Conservation (phyloP, 306 rosid genomes). For the Trichosanthes truncata region DNA sequence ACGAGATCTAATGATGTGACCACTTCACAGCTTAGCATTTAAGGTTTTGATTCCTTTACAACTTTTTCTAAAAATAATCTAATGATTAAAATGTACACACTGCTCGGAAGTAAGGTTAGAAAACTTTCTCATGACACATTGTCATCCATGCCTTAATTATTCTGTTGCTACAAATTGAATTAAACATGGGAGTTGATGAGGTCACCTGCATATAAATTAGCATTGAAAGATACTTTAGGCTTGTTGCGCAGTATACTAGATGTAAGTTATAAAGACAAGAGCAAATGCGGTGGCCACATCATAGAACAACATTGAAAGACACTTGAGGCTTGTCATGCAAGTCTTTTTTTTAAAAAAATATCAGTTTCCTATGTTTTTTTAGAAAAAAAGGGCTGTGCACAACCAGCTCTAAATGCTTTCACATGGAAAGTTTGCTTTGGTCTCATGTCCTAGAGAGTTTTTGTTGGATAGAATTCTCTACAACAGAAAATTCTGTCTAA, state of each 20-base stretch:
- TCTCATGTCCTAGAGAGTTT: background rate
- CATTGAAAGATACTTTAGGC: background rate
- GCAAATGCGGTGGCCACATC: background rate
- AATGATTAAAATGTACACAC: background rate
- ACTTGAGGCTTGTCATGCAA: background rate
- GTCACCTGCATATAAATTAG: background rate
- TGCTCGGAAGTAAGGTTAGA: background rate
- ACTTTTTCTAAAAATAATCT: background rate
- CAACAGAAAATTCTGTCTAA: background rate
- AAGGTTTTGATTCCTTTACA: background rate
- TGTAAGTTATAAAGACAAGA: background rate
- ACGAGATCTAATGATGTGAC: background rate
- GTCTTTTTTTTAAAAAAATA: background rate
- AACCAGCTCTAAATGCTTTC: background rate
- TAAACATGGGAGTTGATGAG: background rate
- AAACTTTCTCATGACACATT: background rate
- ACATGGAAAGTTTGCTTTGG: background rate
- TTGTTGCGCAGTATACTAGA: background rate
- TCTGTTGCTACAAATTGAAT: background rate
- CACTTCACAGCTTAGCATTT: constrained; percentile 3
- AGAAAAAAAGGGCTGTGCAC: background rate
- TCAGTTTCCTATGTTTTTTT: background rate
- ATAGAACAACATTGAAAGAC: background rate
- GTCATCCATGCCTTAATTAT: background rate
- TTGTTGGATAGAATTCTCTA: background rate